These are phyloP conservation scores for Thielaviopsis musarum DNA, from an alignment of 2,329 filamentous ascomycete species.

Conservation along the genomic window DNA sequence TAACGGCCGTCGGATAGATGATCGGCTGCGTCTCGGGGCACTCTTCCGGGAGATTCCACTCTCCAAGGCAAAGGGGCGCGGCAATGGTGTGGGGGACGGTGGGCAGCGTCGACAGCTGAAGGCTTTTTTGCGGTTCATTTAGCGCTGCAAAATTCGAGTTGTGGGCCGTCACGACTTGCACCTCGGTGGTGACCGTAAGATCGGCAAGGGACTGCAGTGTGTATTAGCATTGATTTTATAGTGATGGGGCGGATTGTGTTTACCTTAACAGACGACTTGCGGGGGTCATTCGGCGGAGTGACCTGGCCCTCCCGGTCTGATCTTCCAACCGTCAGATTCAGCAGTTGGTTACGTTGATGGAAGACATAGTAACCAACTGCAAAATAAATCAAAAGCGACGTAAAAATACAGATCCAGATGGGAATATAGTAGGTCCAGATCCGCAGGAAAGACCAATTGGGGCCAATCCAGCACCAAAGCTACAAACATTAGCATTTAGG, in stretches of 20 bases:
- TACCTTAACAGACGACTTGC: conserved; percentile 22
- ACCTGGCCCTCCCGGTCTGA: conserved; percentile 14
- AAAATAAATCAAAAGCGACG: conserved; percentile 37
- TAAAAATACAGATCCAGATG: conserved; percentile 41
- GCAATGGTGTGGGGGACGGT: not conserved
- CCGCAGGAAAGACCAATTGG: conserved; percentile 35
- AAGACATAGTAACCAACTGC: conserved; percentile 44
- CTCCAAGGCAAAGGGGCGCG: not conserved
- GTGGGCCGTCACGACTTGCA: conserved; percentile 15
- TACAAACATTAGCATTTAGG: conserved; percentile 15
- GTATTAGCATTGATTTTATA: not conserved
- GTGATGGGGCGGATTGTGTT: not conserved
- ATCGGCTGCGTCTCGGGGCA: conserved; percentile 1
- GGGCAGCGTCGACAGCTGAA: not conserved
- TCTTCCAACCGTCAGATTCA: conserved; percentile 26
- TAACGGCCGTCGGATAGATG: conserved; percentile 9
- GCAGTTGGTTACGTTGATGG: conserved; percentile 36
- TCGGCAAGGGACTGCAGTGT: conserved; percentile 12
- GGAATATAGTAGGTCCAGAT: conserved; percentile 46
- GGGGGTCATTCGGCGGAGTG: conserved; percentile 15
- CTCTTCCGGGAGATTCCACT: conserved; percentile 6
- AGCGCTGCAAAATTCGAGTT: not conserved
- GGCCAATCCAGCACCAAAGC: conserved; percentile 47
- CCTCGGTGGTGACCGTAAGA: conserved; percentile 35
- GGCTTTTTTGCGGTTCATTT: not conserved